Conservation (phyloP, 176 grass and related monocot genomes). For the Eragrostis curvula region DNA sequence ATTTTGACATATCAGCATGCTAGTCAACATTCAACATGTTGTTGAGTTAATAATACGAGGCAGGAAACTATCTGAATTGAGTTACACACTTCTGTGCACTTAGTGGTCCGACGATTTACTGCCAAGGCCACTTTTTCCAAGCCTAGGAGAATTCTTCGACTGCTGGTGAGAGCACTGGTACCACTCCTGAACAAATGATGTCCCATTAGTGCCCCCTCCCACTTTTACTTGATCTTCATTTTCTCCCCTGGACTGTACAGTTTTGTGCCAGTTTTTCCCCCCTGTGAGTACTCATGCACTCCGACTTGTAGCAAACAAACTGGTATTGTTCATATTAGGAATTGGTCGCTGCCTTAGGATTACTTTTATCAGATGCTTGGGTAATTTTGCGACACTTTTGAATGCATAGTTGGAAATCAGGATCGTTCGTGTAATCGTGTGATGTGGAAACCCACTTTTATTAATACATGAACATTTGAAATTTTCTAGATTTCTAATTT, state of each 20-base stretch:
- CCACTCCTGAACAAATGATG: constrained; percentile 28
- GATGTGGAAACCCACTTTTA: too few relatives aligned
- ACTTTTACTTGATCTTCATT: neutral
- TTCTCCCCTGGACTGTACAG: neutral
- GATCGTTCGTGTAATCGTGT: too few relatives aligned
- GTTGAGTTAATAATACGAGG: constrained; percentile 41
- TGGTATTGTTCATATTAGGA: neutral
- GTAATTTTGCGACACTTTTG: too few relatives aligned
- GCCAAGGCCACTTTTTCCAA: neutral
- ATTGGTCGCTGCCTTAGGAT: constrained; percentile 4
- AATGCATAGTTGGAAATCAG: too few relatives aligned
- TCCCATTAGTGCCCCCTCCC: constrained; percentile 23
- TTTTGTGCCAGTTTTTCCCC: neutral
- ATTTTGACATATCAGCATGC: constrained; percentile 1
- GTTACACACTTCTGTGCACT: constrained; percentile 9
- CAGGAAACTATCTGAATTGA: neutral
- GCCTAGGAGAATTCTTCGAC: neutral
- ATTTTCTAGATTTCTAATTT: too few relatives aligned
- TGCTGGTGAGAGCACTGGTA: constrained; percentile 12
- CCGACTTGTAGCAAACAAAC: neutral
- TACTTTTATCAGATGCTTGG: too few relatives aligned
- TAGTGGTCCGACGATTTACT: constrained; percentile 4
- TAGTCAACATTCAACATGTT: constrained; percentile 1
- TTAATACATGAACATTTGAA: too few relatives aligned
- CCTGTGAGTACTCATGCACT: neutral